Base-by-base conservation (phyloP, 148 eudicot species). In the Chenopodium berlandieri region DNA sequence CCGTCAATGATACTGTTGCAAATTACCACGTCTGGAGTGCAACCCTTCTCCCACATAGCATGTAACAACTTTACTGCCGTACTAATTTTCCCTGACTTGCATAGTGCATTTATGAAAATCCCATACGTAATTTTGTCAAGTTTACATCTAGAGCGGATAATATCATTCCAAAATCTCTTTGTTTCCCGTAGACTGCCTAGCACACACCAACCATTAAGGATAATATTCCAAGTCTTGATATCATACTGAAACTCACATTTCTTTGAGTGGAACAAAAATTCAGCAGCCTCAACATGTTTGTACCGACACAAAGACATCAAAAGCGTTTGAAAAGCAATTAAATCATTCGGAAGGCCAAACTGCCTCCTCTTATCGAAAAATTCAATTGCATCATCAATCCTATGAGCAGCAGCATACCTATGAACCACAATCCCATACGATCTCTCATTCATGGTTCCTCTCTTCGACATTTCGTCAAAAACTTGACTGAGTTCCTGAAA, bases 191-290 rank as follows among this genome's bases (percentile, higher is more conserved):
- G 82, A 79, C 85, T 91, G 11, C 97, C 93, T 80, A 80, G 37
- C 60, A 91, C 89, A 76, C 97, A 91, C 97, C 98, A 94, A 46
- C 98, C 98, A 73, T 93, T 90, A 22, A 94, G 94, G 62, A 94
- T 87, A 44, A 93, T 90, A 73, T 94, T 94, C 92, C 87, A 88
- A 1, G 95, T 93, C 88, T 94, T 94, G 0, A 83, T 93, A 62
- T 86, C 88, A 80, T 81, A 85, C 14, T 48, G 67, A 80, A 91
- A 91, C 80, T 88, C 93, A 7, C 31, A 79, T 52, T 82, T 85
- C 87, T 85, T 90, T 31, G 85, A 86, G 81, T 87, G 90, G 80
- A 90, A 91, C 86, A 93, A 83, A 71, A 82, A 85, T 78, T 94
- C 98, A 0, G 95, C 98, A 4, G 86, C 87, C 79, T 93, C 97